Conservation (phyloP, 352 stramenopile species). For the Pythium phragmitis region DNA sequence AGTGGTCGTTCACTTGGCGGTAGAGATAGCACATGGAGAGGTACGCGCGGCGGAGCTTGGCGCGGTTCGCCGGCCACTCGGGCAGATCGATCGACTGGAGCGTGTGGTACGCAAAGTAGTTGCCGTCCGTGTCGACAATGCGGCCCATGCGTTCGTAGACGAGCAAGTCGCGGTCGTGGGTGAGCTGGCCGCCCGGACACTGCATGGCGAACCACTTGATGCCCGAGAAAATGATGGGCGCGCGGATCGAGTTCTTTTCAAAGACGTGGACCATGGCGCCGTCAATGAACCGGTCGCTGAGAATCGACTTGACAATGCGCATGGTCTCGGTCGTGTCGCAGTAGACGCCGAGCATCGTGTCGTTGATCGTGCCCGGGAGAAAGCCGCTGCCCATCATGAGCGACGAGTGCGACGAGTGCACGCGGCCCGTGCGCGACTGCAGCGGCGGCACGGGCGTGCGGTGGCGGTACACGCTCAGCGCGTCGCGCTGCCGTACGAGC, state of each 20-base stretch:
- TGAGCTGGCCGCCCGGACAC: conserved; percentile 38
- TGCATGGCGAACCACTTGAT: conserved; percentile 69
- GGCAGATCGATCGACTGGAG: conserved; percentile 62
- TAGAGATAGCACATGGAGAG: conserved; percentile 67
- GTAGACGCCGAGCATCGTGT: conserved; percentile 52
- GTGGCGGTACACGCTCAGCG: conserved; percentile 55
- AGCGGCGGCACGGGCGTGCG: conserved; percentile 25
- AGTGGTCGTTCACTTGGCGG: conserved; percentile 47
- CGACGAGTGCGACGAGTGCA: conserved; percentile 28
- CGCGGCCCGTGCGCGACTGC: background rate
- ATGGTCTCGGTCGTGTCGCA: conserved; percentile 55
- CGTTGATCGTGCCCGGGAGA: conserved; percentile 53
- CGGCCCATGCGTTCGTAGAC: conserved; percentile 60
- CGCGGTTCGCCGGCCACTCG: conserved; percentile 42
- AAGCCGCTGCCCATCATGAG: conserved; percentile 58
- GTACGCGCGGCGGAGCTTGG: conserved; percentile 37
- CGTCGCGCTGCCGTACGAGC: conserved; percentile 52
- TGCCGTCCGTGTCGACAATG: conserved; percentile 51
- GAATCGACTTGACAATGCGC: conserved; percentile 41
- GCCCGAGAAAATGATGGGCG: conserved; percentile 55
- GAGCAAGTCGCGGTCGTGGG: conserved; percentile 55
- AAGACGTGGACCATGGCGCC: conserved; percentile 60
- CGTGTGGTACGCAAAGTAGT: conserved; percentile 61
- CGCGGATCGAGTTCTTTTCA: conserved; percentile 40
- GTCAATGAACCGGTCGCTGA: conserved; percentile 52